Evolutionary conservation across 306 rosid genomes (phyloP).

Genomic region (Lagenaria siceraria): DNA sequence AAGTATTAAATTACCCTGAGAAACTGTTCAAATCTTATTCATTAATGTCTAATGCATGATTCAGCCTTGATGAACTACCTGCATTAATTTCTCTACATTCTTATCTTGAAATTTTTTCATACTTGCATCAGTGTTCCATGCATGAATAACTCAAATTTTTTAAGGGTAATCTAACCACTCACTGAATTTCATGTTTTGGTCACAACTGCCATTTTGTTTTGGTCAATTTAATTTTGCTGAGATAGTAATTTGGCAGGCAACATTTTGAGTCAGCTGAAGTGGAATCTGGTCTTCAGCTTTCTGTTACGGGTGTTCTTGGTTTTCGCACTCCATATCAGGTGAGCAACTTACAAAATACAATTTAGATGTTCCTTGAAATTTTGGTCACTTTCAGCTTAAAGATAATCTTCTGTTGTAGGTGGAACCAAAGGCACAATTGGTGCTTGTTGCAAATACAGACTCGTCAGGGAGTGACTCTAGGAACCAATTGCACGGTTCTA

Average conservation of each 20-base stretch:
- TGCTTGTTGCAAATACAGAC: conserved; percentile 54
- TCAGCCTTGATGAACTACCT: neutral
- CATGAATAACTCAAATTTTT: neutral
- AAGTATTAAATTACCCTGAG: neutral
- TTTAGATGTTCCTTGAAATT: conserved; percentile 4
- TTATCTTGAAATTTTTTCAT: neutral
- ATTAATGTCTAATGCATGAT: neutral
- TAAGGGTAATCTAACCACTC: neutral
- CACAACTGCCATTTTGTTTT: neutral
- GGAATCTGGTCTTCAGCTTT: conserved; percentile 78
- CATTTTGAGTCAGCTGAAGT: conserved; percentile 75
- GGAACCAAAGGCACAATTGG: conserved; percentile 91
- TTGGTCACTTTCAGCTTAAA: neutral
- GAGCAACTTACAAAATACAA: conserved; percentile 7
- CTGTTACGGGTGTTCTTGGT: conserved; percentile 87
- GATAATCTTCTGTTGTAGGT: conserved; percentile 31
- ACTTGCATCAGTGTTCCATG: neutral
- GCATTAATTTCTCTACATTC: neutral
- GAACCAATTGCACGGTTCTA: conserved; percentile 20
- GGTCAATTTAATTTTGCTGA: conserved; percentile 17
- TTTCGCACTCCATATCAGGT: conserved; percentile 91
- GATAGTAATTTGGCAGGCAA: conserved; percentile 37
- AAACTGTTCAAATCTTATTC: conserved; percentile 3
- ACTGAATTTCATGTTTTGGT: neutral
- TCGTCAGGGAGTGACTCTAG: conserved; percentile 19